A percentile compares a stretch with the other conserved stretches of the same genome.
phyloP scores from a whole-genome alignment of 306 rosid genomes.

The Gleditsia sinensis region DNA sequence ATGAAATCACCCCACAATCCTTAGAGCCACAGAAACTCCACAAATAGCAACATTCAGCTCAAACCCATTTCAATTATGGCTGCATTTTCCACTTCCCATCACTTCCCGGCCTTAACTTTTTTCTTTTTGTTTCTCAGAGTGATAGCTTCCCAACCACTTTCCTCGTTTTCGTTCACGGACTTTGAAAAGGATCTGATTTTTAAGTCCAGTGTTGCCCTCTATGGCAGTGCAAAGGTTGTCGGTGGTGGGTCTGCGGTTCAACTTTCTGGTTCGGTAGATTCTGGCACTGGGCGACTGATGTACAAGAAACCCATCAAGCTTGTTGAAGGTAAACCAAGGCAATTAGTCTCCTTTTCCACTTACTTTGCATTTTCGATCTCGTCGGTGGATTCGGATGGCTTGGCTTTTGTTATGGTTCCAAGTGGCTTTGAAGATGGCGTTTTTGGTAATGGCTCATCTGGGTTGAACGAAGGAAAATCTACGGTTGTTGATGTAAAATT shows the following conservation, averaged over 20 bases:
- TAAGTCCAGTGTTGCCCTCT: slow-evolving; percentile 56
- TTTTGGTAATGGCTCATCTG: slow-evolving; percentile 55
- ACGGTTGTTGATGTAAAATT: slow-evolving; percentile 53
- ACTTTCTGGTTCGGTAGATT: slow-evolving; percentile 53
- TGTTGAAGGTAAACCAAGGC: slow-evolving; percentile 55
- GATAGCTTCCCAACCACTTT: slow-evolving; percentile 43
- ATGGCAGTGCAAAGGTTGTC: slow-evolving; percentile 68
- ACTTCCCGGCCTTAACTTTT: slow-evolving; percentile 36
- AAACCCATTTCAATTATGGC: slow-evolving; percentile 70
- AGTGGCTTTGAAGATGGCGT: slow-evolving; percentile 47
- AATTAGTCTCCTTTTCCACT: slow-evolving; percentile 67
- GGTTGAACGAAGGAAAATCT: slow-evolving; percentile 39
- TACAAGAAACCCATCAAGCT: slow-evolving; percentile 74
- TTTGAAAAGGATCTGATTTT: slow-evolving; percentile 61
- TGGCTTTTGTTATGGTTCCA: slow-evolving; percentile 78
- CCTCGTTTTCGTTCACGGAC: slow-evolving; percentile 62
- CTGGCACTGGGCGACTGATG: slow-evolving; percentile 56
- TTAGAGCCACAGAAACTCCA: slow-evolving; percentile 35
- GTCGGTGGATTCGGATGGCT: slow-evolving; percentile 54
- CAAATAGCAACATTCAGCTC: slow-evolving; percentile 48
- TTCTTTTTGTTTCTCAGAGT: slow-evolving; percentile 54
- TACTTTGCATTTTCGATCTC: slow-evolving; percentile 67
- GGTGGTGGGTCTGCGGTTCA: slow-evolving; percentile 56
- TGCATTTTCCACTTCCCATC: slow-evolving; percentile 42
- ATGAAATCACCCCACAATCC: slow-evolving; percentile 51